phyloP scores from a whole-genome alignment of 2,329 filamentous ascomycete genomes.

The Didymella exigua region DNA sequence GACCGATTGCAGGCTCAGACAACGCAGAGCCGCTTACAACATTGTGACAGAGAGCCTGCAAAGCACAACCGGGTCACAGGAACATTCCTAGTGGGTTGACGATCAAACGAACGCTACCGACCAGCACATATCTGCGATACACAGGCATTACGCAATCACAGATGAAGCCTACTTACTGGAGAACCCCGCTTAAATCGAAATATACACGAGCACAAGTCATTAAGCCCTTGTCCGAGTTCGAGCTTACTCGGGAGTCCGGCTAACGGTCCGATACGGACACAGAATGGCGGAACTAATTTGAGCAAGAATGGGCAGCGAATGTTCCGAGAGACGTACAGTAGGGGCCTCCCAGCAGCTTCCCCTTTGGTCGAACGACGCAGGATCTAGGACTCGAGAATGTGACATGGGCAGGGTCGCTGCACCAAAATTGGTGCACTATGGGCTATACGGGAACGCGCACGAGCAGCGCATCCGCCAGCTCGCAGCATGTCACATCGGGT shows the following conservation, averaged over 20 bases:
- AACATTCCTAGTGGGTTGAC: background rate
- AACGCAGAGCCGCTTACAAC: background rate
- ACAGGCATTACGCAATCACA: background rate
- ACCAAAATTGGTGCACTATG: background rate
- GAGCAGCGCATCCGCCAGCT: conserved; percentile 1
- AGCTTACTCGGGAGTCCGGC: background rate
- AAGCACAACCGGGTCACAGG: background rate
- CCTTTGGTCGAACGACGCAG: background rate
- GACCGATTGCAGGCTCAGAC: background rate
- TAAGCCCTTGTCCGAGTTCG: background rate
- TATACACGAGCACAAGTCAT: background rate
- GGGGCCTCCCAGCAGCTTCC: background rate
- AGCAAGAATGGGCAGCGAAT: background rate
- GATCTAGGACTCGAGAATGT: background rate
- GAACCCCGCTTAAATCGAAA: background rate
- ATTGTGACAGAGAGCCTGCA: background rate
- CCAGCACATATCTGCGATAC: background rate
- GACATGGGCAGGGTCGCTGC: background rate
- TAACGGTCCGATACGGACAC: background rate
- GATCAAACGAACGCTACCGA: background rate
- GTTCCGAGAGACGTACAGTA: background rate
- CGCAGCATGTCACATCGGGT: background rate
- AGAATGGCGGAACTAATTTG: background rate
- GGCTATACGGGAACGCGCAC: conserved; percentile 1
- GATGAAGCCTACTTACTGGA: background rate